phyloP scores from a whole-genome alignment of 495 filamentous ascomycete species.

The Eremomyces bilateralis region DNA sequence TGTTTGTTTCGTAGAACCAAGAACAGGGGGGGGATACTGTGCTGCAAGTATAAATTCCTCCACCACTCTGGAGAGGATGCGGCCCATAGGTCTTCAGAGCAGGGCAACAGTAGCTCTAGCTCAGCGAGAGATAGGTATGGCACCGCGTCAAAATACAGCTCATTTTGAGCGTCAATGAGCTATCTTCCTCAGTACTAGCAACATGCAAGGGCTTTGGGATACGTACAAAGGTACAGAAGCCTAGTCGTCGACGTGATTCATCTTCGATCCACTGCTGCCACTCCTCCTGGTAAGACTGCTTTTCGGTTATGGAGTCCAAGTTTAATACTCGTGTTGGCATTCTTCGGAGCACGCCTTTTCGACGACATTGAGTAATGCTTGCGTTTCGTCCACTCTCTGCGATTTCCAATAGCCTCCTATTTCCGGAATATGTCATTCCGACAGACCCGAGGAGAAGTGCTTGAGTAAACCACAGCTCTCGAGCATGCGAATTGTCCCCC shows the following conservation, averaged over 20 bases:
- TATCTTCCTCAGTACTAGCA: neutral
- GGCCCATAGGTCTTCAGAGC: constrained; percentile 4
- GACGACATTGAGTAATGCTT: constrained; percentile 1
- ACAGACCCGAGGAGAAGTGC: constrained; percentile 2
- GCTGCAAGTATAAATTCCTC: constrained; percentile 2
- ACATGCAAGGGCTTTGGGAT: neutral
- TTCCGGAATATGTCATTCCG: constrained; percentile 4
- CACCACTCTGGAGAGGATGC: constrained; percentile 2
- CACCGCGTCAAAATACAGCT: constrained; percentile 3
- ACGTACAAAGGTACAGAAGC: constrained; percentile 5
- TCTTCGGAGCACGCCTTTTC: constrained; percentile 1
- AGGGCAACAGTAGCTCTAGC: constrained; percentile 2
- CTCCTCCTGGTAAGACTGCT: constrained; percentile 3
- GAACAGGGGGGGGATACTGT: no score
- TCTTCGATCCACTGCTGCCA: constrained; percentile 4
- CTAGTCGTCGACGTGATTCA: constrained; percentile 2
- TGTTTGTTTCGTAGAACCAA: no score
- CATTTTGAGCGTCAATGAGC: constrained; percentile 2
- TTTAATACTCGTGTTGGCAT: neutral
- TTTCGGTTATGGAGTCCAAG: neutral
- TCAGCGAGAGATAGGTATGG: constrained; percentile 2
- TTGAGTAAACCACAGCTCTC: constrained; percentile 3
- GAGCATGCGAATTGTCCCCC: constrained; percentile 1
- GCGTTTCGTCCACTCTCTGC: constrained; percentile 1
- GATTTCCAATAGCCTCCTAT: constrained; percentile 4